Evolutionary conservation across 2,329 filamentous ascomycete genomes (phyloP).

Genomic region (Dryadomyces quercivorus): DNA sequence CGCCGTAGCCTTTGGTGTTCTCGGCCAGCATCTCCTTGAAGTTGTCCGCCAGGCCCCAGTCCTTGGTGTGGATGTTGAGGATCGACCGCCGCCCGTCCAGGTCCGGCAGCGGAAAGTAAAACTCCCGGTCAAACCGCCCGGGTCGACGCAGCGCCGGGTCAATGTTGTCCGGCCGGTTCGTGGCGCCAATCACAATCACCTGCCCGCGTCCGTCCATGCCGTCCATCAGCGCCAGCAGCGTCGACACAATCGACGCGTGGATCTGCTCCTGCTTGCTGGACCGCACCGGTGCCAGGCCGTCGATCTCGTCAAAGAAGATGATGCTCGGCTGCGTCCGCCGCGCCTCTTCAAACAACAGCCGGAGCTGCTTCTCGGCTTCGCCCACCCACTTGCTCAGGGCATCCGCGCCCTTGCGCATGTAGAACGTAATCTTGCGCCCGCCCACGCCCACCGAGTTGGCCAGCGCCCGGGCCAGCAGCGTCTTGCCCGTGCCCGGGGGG

Average conservation of each 20-base stretch:
- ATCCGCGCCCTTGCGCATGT: slow-evolving; percentile 98
- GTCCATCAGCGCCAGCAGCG: slow-evolving; percentile 87
- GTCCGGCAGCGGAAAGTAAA: slow-evolving; percentile 91
- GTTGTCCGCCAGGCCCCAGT: slow-evolving; percentile 69
- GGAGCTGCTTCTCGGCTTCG: slow-evolving; percentile 89
- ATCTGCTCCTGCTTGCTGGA: slow-evolving; percentile 99
- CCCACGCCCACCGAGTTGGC: slow-evolving; percentile 83
- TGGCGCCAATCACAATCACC: slow-evolving; percentile 98
- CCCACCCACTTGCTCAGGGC: slow-evolving; percentile 98
- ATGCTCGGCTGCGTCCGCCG: slow-evolving; percentile 94
- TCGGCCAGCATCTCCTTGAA: slow-evolving; percentile 81
- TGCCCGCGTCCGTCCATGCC: slow-evolving; percentile 97
- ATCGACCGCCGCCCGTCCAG: slow-evolving; percentile 71
- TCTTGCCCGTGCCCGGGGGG: slow-evolving; percentile 95
- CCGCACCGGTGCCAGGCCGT: slow-evolving; percentile 86
- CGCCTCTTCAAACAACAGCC: slow-evolving; percentile 89
- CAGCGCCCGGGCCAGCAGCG: slow-evolving; percentile 82
- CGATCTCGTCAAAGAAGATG: slow-evolving; percentile 99
- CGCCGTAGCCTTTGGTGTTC: slow-evolving; percentile 83
- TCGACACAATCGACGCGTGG: slow-evolving; percentile 93
- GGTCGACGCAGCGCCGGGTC: slow-evolving; percentile 90
- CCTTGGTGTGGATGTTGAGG: slow-evolving; percentile 87
- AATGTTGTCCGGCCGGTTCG: slow-evolving; percentile 91
- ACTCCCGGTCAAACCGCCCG: slow-evolving; percentile 92
- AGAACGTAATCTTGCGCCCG: slow-evolving; percentile 92